A percentile compares a stretch with the other conserved stretches of the same genome.
Evolutionary conservation across 441 rosid genomes (phyloP).

Genomic region (Populus hybrid): DNA sequence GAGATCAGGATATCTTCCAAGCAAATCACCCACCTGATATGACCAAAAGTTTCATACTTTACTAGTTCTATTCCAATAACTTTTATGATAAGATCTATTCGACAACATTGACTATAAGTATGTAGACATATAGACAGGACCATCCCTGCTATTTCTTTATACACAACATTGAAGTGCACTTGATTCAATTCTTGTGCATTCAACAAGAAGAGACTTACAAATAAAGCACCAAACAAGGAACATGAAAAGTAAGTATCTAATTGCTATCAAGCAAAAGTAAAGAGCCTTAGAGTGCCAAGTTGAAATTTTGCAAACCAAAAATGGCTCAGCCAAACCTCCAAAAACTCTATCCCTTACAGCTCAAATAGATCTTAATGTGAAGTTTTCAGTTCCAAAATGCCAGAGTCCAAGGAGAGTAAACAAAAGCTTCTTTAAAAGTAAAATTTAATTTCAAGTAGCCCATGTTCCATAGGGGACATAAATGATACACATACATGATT

Average conservation of each 20-base stretch:
- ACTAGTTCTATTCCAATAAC: slow-evolving; percentile 15
- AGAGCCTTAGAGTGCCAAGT: background rate
- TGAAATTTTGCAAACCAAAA: slow-evolving; percentile 2
- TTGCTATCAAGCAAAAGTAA: background rate
- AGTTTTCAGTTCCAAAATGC: background rate
- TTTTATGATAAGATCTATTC: background rate
- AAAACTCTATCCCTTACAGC: background rate
- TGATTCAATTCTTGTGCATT: slow-evolving; percentile 8
- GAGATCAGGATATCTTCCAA: slow-evolving; percentile 81
- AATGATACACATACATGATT: too few species aligned
- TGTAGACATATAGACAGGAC: background rate
- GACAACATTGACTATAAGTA: background rate
- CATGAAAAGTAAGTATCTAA: background rate
- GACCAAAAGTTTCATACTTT: slow-evolving; percentile 22
- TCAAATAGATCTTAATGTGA: background rate
- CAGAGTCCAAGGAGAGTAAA: background rate
- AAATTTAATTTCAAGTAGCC: background rate
- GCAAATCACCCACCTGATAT: slow-evolving; percentile 68
- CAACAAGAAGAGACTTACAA: background rate
- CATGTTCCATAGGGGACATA: background rate
- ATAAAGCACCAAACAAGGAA: background rate
- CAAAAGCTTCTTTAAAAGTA: background rate
- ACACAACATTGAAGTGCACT: background rate
- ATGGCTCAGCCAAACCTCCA: background rate
- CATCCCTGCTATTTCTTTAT: too few species aligned